A percentile compares a stretch with the other conserved stretches of the same genome.
Conservation (phyloP, 495 filamentous ascomycete genomes). For the Venustampulla echinocandica region DNA sequence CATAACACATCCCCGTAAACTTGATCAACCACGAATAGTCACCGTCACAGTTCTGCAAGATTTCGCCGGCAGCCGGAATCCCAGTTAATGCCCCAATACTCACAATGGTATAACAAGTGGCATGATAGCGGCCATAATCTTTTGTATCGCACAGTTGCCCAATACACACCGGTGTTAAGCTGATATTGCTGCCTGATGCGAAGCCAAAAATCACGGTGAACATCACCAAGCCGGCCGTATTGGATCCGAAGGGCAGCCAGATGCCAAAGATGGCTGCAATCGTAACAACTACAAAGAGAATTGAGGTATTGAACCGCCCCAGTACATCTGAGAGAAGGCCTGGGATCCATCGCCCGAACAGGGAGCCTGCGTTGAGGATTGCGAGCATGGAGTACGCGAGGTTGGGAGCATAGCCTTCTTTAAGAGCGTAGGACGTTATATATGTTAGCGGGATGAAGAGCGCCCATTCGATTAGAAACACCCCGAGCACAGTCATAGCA, state of each 20-base stretch:
- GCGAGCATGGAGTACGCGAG: conserved; percentile 57
- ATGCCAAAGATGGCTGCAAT: conserved; percentile 61
- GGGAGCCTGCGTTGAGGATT: conserved; percentile 58
- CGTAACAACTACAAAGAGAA: conserved; percentile 50
- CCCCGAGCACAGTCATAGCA: conserved; percentile 43
- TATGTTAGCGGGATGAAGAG: conserved; percentile 66
- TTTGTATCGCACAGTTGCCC: conserved; percentile 80
- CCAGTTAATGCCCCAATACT: conserved; percentile 81
- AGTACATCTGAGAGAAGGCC: conserved; percentile 49
- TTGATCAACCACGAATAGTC: conserved; percentile 23
- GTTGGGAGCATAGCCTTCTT: conserved; percentile 35
- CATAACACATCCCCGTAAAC: conserved; percentile 15
- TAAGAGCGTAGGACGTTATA: conserved; percentile 51
- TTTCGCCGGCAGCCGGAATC: conserved; percentile 81
- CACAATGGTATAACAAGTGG: conserved; percentile 78
- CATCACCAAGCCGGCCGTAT: conserved; percentile 51
- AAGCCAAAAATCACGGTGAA: conserved; percentile 79
- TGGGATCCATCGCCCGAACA: conserved; percentile 59
- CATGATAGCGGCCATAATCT: conserved; percentile 75
- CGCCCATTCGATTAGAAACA: conserved; percentile 65
- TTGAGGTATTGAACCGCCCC: conserved; percentile 52
- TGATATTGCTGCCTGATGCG: conserved; percentile 72
- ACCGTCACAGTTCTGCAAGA: conserved; percentile 39
- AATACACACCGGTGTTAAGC: conserved; percentile 78
- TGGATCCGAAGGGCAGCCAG: conserved; percentile 62